Evolutionary conservation across 257 asterid genomes (phyloP).

Genomic region (Petunia axillaris): DNA sequence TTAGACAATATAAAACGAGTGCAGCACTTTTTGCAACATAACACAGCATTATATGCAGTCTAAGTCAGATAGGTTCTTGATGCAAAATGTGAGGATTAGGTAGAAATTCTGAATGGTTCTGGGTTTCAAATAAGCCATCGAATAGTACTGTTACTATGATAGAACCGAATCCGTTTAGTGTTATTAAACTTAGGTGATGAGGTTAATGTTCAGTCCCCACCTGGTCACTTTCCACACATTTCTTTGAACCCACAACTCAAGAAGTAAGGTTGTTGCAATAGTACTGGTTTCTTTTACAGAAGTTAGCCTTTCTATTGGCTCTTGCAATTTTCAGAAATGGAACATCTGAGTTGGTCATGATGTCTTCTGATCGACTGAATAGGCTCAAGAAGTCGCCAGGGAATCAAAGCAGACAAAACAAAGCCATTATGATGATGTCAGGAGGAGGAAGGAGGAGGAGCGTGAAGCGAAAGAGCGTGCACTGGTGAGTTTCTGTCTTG

Average conservation of each 20-base stretch:
- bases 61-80: background rate
- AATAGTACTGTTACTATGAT: background rate
- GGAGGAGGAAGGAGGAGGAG: slow-evolving; percentile 96
- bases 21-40: background rate
- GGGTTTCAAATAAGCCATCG: background rate
- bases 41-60: background rate
- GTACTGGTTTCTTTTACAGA: background rate
- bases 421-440: slow-evolving; percentile 87
- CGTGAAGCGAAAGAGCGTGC: slow-evolving; percentile 88
- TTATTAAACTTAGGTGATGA: background rate
- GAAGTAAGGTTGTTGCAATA: background rate
- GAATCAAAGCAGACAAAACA: slow-evolving; percentile 82
- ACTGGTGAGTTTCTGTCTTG: slow-evolving; percentile 59
- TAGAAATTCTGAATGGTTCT: background rate
- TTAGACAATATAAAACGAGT: background rate
- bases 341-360: slow-evolving; percentile 28
- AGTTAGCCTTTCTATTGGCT: background rate
- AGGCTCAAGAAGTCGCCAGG: slow-evolving; percentile 85
- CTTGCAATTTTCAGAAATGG: background rate
- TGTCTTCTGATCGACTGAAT: slow-evolving; percentile 33
- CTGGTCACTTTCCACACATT: background rate
- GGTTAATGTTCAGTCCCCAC: background rate
- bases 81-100: background rate
- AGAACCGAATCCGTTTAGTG: slow-evolving; percentile 2
- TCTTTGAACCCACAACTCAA: background rate